These are phyloP conservation scores for Suillus cothurnatus DNA, from an alignment of 768 basidiomycete species.

Conservation along the genomic window DNA sequence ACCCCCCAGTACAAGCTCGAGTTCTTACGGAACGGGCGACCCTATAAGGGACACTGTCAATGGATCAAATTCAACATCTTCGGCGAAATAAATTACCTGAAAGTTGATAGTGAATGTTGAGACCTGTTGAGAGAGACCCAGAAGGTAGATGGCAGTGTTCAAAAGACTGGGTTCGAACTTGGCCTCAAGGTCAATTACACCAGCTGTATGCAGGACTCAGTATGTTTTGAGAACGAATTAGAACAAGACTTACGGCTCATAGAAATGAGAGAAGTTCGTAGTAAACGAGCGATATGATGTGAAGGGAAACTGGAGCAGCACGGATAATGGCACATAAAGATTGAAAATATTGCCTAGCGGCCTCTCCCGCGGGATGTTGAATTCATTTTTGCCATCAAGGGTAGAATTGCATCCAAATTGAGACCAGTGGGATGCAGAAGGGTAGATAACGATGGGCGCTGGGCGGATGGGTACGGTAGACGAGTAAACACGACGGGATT, in stretches of 20 bases:
- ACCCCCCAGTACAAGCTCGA: constrained; percentile 91
- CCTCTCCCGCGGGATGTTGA: constrained; percentile 87
- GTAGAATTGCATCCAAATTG: constrained; percentile 44
- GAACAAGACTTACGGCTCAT: constrained; percentile 67
- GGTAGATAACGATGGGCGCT: constrained; percentile 63
- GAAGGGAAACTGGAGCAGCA: constrained; percentile 91
- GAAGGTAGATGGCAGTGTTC: constrained; percentile 95
- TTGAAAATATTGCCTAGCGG: constrained; percentile 76
- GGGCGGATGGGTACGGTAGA: constrained; percentile 86
- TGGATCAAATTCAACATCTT: background rate
- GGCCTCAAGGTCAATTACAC: constrained; percentile 88
- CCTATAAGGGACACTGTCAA: constrained; percentile 43
- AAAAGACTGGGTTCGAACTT: constrained; percentile 94
- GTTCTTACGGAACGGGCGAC: constrained; percentile 98
- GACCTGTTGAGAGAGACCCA: constrained; percentile 95
- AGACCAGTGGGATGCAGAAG: constrained; percentile 68
- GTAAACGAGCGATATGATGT: constrained; percentile 88
- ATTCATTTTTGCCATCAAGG: constrained; percentile 85
- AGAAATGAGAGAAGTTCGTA: constrained; percentile 78
- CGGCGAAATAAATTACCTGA: too few species aligned
- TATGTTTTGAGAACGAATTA: background rate
- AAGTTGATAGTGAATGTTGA: constrained; percentile 98
- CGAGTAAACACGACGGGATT: constrained; percentile 68
- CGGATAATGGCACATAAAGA: constrained; percentile 89
- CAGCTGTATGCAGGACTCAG: constrained; percentile 46